phyloP scores from a whole-genome alignment of 1,139 yeast species.

The Magnusiomyces paraingens region DNA sequence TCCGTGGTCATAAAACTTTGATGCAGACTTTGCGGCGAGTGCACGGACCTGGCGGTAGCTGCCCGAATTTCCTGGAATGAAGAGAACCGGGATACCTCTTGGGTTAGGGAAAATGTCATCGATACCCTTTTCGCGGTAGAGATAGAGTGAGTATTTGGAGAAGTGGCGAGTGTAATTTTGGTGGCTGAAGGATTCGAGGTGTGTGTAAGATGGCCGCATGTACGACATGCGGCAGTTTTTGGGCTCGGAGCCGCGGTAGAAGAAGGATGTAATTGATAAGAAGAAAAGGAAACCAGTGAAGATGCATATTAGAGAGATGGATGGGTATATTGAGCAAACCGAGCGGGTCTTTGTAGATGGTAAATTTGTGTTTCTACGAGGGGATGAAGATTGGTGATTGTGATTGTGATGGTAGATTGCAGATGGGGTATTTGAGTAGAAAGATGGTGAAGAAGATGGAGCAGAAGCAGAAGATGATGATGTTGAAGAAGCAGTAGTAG shows the following conservation, averaged over 20 bases:
- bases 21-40: constrained; percentile 65
- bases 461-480: not conserved
- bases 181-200: constrained; percentile 59
- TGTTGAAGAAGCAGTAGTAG: not conserved
- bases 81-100: constrained; percentile 71
- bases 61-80: constrained; percentile 89
- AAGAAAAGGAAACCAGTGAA: not conserved
- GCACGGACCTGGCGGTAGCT: constrained; percentile 75
- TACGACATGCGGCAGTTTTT: constrained; percentile 25
- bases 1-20: not conserved
- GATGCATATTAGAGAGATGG: not conserved
- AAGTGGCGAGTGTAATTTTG: constrained; percentile 57
- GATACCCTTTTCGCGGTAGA: constrained; percentile 46
- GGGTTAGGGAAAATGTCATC: constrained; percentile 37
- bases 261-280: constrained; percentile 7
- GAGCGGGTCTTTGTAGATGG: too few species aligned
- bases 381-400: not conserved
- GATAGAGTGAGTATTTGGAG: constrained; percentile 64
- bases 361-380: too few species aligned
- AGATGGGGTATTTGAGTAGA: not conserved
- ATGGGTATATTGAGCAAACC: not conserved
- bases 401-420: not conserved
- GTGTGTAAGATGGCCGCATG: constrained; percentile 60
- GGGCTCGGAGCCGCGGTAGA: constrained; percentile 10
- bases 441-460: not conserved